Percentiles rank a stretch among this genome's conserved stretches.
Conservation (phyloP, 345 rosid species). For the Acer saccharum region DNA sequence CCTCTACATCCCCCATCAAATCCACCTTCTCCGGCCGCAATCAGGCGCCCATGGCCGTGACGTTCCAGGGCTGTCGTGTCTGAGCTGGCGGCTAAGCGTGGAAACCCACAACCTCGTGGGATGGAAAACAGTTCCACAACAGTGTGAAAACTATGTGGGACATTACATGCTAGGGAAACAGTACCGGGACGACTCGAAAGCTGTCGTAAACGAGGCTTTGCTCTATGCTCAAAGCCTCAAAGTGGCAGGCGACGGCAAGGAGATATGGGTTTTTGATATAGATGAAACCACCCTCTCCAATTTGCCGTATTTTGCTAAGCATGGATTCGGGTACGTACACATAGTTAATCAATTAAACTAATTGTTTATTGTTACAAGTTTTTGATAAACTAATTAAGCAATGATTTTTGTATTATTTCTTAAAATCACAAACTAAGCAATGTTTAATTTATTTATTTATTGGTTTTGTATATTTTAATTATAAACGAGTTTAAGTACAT, state of each 20-base stretch:
- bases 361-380: too few species aligned
- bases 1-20: conserved; percentile 14
- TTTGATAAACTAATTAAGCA: too few species aligned
- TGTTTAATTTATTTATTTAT: too few species aligned
- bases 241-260: conserved; percentile 40
- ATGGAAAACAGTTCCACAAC: conserved; percentile 33
- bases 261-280: conserved; percentile 60
- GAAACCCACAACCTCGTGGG: conserved; percentile 40
- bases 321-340: conserved; percentile 51
- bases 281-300: conserved; percentile 71
- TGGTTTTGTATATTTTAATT: too few species aligned
- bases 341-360: too few species aligned
- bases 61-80: conserved; percentile 25
- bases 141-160: conserved; percentile 41
- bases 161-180: conserved; percentile 45
- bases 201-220: neutral
- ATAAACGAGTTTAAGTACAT: too few species aligned
- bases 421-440: too few species aligned
- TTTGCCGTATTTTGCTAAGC: conserved; percentile 47
- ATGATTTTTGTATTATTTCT: too few species aligned
- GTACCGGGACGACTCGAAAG: conserved; percentile 30
- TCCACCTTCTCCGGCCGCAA: conserved; percentile 49
- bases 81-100: conserved; percentile 48
- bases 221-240: conserved; percentile 25
- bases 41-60: conserved; percentile 24